Conservation (phyloP, 2,329 filamentous ascomycete genomes). For the Parafenestella ontariensis region DNA sequence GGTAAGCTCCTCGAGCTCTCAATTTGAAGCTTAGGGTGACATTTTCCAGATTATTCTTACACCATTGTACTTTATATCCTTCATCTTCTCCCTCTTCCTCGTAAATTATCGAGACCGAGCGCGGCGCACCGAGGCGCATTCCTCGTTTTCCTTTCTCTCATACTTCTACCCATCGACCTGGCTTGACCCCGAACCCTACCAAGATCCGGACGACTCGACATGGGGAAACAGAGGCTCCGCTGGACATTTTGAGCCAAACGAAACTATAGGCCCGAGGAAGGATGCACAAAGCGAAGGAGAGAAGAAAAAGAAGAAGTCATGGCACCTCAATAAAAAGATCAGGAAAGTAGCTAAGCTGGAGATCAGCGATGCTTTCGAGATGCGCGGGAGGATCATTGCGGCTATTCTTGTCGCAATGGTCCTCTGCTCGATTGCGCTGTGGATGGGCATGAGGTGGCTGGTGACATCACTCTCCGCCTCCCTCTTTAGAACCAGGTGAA, state of each 20-base stretch:
- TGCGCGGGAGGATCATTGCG: slow-evolving; percentile 63
- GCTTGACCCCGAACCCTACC: slow-evolving; percentile 55
- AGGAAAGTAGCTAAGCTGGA: slow-evolving; percentile 68
- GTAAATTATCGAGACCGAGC: slow-evolving; percentile 65
- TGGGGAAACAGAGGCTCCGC: slow-evolving; percentile 23
- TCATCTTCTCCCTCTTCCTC: slow-evolving; percentile 69
- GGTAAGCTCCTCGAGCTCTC: slow-evolving; percentile 19
- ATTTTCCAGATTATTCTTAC: slow-evolving; percentile 61
- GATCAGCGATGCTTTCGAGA: slow-evolving; percentile 68
- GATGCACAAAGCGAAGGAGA: slow-evolving; percentile 4
- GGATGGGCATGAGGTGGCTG: slow-evolving; percentile 32
- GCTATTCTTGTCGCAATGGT: slow-evolving; percentile 51
- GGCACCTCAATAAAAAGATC: slow-evolving; percentile 53
- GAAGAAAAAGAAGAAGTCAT: slow-evolving; percentile 35
- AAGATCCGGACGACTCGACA: slow-evolving; percentile 42
- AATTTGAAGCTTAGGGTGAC: neutral
- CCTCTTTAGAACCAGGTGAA: neutral
- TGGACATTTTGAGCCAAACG: slow-evolving; percentile 31
- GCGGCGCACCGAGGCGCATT: slow-evolving; percentile 52
- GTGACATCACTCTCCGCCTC: neutral
- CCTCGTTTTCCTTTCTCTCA: slow-evolving; percentile 29
- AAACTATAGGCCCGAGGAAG: slow-evolving; percentile 20
- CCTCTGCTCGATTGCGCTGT: slow-evolving; percentile 20
- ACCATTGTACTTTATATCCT: slow-evolving; percentile 68
- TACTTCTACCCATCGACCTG: slow-evolving; percentile 34